These are phyloP conservation scores for Fistulifera pelliculosa DNA, from an alignment of 108 stramenopile species.

Conservation along the genomic window DNA sequence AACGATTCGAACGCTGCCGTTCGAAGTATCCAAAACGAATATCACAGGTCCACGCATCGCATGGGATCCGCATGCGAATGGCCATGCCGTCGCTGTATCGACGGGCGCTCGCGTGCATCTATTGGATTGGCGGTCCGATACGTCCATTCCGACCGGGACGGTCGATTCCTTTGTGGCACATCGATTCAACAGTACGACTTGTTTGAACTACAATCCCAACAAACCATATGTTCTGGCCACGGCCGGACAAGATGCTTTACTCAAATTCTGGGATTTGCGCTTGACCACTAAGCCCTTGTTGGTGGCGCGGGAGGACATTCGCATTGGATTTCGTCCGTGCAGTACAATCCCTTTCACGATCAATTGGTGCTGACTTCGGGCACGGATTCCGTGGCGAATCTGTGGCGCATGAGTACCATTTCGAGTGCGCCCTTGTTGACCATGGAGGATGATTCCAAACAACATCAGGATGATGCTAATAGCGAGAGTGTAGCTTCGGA, in stretches of 20 bases:
- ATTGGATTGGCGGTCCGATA: slow-evolving; percentile 50
- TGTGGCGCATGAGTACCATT: slow-evolving; percentile 92
- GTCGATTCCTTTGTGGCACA: slow-evolving; percentile 36
- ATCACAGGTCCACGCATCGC: slow-evolving; percentile 41
- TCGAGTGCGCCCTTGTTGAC: slow-evolving; percentile 89
- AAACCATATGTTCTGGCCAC: slow-evolving; percentile 84
- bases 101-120: slow-evolving; percentile 26
- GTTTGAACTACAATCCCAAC: slow-evolving; percentile 95
- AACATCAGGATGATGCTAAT: slow-evolving; percentile 64
- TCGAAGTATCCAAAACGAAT: background rate
- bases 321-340: slow-evolving; percentile 75
- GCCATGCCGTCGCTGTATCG: slow-evolving; percentile 32
- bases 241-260: slow-evolving; percentile 79
- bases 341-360: slow-evolving; percentile 97
- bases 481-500: background rate
- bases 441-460: too few relatives aligned
- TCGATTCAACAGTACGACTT: slow-evolving; percentile 43
- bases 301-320: slow-evolving; percentile 72
- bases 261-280: slow-evolving; percentile 96
- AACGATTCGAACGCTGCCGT: background rate
- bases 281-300: slow-evolving; percentile 33
- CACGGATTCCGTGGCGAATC: slow-evolving; percentile 83
- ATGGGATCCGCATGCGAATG: slow-evolving; percentile 74
- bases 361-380: slow-evolving; percentile 92
- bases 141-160: slow-evolving; percentile 20